Conservation (phyloP, 164 flowering plant species). For the Piper longum region DNA sequence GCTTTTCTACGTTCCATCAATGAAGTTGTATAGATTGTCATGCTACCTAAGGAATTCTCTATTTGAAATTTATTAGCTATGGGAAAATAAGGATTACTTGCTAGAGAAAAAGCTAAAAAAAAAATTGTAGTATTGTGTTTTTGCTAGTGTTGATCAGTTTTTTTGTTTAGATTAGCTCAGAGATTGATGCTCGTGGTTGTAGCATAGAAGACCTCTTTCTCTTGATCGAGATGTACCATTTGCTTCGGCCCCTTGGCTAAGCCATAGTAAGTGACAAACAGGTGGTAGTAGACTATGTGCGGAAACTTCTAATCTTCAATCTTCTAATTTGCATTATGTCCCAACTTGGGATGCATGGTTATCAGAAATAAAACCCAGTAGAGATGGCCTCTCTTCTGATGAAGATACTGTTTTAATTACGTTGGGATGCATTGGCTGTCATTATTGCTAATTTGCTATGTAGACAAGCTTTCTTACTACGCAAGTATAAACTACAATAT, state of each 20-base stretch:
- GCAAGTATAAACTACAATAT: background rate
- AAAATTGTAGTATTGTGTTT: too few species aligned
- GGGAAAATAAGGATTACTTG: too few species aligned
- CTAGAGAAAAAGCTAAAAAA: too few species aligned
- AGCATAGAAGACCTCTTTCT: constrained; percentile 68
- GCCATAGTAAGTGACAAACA: constrained; percentile 72
- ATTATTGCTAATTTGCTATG: background rate
- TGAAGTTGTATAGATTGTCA: too few species aligned
- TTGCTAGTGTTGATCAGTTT: too few species aligned
- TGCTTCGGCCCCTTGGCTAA: constrained; percentile 69
- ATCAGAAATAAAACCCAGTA: constrained; percentile 57
- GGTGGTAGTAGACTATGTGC: constrained; percentile 30
- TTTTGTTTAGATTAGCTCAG: constrained; percentile 28
- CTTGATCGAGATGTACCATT: constrained; percentile 82
- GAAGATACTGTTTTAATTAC: constrained; percentile 68
- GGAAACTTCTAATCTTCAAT: constrained; percentile 40
- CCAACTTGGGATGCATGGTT: constrained; percentile 82
- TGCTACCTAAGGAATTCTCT: too few species aligned
- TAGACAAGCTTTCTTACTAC: background rate
- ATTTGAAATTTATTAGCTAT: too few species aligned
- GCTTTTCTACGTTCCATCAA: background rate
- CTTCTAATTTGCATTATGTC: constrained; percentile 43
- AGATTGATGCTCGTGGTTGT: constrained; percentile 50
- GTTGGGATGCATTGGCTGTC: background rate
- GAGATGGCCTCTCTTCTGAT: constrained; percentile 40